Evolutionary conservation across 2,329 filamentous ascomycete genomes (phyloP).

Genomic region (Hansfordia pulvinata): DNA sequence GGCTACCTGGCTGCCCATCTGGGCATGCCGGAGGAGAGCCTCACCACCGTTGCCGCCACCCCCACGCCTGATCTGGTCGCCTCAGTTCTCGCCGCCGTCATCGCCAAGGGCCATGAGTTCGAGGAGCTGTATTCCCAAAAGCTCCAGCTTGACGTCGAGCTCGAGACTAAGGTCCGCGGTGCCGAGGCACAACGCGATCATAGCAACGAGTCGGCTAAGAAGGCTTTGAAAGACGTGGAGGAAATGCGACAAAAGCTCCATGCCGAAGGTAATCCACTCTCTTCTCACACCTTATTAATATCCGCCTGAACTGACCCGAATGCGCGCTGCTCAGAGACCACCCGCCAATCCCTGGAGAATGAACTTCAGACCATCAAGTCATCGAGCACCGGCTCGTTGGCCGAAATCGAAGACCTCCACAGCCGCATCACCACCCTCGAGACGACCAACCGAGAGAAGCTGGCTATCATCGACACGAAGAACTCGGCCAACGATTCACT

Average conservation of each 20-base stretch:
- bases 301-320: constrained; percentile 1
- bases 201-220: constrained; percentile 70
- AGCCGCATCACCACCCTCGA: constrained; percentile 79
- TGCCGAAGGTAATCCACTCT: constrained; percentile 53
- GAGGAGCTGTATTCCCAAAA: constrained; percentile 79
- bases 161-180: constrained; percentile 77
- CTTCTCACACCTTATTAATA: background rate
- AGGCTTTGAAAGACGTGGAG: constrained; percentile 71
- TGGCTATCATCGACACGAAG: constrained; percentile 82
- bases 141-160: constrained; percentile 77
- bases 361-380: constrained; percentile 70
- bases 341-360: constrained; percentile 61
- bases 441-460: constrained; percentile 79
- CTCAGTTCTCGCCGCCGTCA: constrained; percentile 60
- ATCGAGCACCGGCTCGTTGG: constrained; percentile 58
- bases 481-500: constrained; percentile 75
- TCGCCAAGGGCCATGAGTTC: constrained; percentile 67
- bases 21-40: constrained; percentile 49
- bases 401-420: constrained; percentile 63
- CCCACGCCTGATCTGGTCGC: constrained; percentile 71
- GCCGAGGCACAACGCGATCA: constrained; percentile 72
- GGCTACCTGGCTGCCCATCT: constrained; percentile 62
- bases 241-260: constrained; percentile 70
- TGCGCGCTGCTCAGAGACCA: constrained; percentile 46
- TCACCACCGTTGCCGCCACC: constrained; percentile 46